These are phyloP conservation scores for Cicer judaicum DNA, from an alignment of 306 rosid genomes.

Conservation along the genomic window DNA sequence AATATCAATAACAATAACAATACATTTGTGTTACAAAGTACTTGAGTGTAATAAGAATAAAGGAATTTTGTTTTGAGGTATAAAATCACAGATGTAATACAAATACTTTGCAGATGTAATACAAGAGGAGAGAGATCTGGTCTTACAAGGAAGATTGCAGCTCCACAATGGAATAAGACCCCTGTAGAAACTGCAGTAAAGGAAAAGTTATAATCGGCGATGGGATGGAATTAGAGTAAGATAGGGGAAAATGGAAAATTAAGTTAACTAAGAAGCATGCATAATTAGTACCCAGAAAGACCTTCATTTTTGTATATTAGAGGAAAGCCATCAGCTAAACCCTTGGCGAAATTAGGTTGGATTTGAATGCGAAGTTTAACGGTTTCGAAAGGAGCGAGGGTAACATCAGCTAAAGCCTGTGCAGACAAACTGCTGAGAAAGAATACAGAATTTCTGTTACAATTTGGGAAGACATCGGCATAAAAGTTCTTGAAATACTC, in stretches of 20 bases:
- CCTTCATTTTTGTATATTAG: slow-evolving; percentile 65
- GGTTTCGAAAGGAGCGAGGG: slow-evolving; percentile 75
- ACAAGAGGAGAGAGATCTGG: no score
- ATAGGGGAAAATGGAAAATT: neutral
- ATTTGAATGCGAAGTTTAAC: slow-evolving; percentile 69
- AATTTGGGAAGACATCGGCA: slow-evolving; percentile 53
- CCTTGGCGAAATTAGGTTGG: slow-evolving; percentile 66
- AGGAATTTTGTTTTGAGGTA: neutral
- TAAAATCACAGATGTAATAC: neutral
- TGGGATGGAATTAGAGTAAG: no score
- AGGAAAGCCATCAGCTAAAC: slow-evolving; percentile 71
- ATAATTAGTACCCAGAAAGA: slow-evolving; percentile 44
- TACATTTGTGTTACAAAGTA: neutral
- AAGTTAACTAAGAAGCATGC: no score
- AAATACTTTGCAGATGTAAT: no score
- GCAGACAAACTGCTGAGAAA: slow-evolving; percentile 74
- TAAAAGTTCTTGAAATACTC: slow-evolving; percentile 74
- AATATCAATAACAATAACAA: neutral
- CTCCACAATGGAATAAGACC: slow-evolving; percentile 80
- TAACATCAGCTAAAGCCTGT: slow-evolving; percentile 72
- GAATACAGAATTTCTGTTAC: slow-evolving; percentile 57
- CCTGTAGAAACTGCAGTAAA: slow-evolving; percentile 60
- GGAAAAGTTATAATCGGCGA: neutral
- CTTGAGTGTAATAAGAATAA: neutral
- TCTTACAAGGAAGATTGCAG: slow-evolving; percentile 77